Percentiles rank a stretch among this genome's conserved stretches.
phyloP scores from a whole-genome alignment of 2,329 filamentous ascomycete species.

The Chrysoporthe austroafricana region DNA sequence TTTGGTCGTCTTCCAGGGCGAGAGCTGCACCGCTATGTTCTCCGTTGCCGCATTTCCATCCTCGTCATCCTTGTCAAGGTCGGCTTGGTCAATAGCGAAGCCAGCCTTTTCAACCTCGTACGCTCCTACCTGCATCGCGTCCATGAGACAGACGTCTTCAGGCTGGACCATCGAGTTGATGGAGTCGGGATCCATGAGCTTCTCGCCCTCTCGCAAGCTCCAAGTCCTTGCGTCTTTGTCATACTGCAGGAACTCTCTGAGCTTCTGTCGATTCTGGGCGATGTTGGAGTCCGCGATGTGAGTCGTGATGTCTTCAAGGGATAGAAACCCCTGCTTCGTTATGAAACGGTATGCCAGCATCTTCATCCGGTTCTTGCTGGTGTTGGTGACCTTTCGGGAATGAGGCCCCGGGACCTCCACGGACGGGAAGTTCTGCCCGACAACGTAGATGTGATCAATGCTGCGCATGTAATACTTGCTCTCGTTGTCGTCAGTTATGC shows the following conservation, averaged over 20 bases:
- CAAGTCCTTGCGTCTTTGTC: conserved; percentile 87
- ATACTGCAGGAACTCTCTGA: conserved; percentile 94
- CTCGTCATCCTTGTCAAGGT: conserved; percentile 65
- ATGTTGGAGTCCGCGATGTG: conserved; percentile 94
- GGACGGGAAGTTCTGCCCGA: conserved; percentile 91
- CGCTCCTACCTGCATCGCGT: conserved; percentile 94
- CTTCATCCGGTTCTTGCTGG: conserved; percentile 94
- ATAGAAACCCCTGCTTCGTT: conserved; percentile 72
- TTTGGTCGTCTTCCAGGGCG: conserved; percentile 95
- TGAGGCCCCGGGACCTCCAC: conserved; percentile 93
- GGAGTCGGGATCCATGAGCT: conserved; percentile 76
- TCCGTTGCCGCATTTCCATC: conserved; percentile 69
- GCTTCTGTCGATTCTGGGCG: conserved; percentile 92
- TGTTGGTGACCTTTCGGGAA: conserved; percentile 92
- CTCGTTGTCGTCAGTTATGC: conserved; percentile 77
- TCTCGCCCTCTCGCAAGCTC: conserved; percentile 74
- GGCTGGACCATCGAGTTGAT: conserved; percentile 90
- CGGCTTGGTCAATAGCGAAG: conserved; percentile 69
- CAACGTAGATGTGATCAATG: conserved; percentile 87
- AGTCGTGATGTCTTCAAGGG: conserved; percentile 82
- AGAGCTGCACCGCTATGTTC: conserved; percentile 83
- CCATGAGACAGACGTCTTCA: conserved; percentile 91
- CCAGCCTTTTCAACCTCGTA: conserved; percentile 91
- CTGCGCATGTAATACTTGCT: conserved; percentile 82
- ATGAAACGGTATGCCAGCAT: conserved; percentile 94